A percentile compares a stretch with the other conserved stretches of the same genome.
Evolutionary conservation across 768 basidiomycete species (phyloP).

Genomic region (Sistotremastrum suecicum): DNA sequence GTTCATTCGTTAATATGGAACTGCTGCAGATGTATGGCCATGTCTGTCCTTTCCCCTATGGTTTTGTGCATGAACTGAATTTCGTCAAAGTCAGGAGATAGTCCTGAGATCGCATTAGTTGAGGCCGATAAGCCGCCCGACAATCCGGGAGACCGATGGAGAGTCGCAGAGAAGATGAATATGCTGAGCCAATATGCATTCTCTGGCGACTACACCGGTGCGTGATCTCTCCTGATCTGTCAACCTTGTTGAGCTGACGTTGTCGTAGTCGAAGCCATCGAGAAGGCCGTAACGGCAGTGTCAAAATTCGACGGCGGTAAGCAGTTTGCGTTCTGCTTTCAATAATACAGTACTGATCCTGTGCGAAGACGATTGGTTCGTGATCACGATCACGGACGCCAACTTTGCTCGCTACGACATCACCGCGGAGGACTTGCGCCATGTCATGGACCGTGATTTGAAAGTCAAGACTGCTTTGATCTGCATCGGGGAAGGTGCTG

Average conservation of each 20-base stretch:
- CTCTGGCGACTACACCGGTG: constrained; percentile 52
- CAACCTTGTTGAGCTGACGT: constrained; percentile 2
- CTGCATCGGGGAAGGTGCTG: constrained; percentile 57
- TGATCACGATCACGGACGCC: constrained; percentile 58
- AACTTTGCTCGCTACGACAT: constrained; percentile 54
- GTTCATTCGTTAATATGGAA: constrained; percentile 1
- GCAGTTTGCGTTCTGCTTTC: constrained; percentile 3
- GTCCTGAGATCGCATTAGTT: constrained; percentile 39
- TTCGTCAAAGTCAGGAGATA: constrained; percentile 41
- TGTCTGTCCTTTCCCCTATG: constrained; percentile 23
- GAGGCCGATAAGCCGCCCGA: constrained; percentile 32
- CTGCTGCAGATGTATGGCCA: constrained; percentile 43
- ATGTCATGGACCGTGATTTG: constrained; percentile 42
- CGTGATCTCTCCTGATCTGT: constrained; percentile 3
- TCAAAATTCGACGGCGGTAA: constrained; percentile 47
- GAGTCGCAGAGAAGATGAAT: constrained; percentile 54
- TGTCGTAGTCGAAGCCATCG: constrained; percentile 43
- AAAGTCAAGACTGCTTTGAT: constrained; percentile 57
- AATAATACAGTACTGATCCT: background rate
- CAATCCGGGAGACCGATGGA: constrained; percentile 48
- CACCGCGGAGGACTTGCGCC: constrained; percentile 40
- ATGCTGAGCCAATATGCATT: constrained; percentile 58
- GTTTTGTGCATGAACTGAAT: background rate
- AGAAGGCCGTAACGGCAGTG: constrained; percentile 46
- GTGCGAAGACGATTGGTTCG: constrained; percentile 49